phyloP scores from a whole-genome alignment of 208 protist genomes.

The Leishmania martiniquensis region DNA sequence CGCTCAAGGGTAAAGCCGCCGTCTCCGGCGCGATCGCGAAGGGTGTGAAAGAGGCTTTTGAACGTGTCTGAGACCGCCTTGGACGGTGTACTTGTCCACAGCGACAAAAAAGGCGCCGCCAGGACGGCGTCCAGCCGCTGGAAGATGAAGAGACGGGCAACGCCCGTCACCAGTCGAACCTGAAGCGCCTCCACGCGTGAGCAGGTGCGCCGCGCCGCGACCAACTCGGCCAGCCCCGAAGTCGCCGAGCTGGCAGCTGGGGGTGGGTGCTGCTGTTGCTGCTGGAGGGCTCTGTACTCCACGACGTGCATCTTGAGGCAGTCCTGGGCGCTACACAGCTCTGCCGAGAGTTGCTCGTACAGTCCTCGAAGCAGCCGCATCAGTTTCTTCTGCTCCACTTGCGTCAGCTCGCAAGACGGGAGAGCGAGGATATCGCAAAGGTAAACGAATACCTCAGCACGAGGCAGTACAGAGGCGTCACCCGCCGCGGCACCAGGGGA shows the following conservation, averaged over 20 bases:
- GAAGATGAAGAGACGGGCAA: slow-evolving; percentile 71
- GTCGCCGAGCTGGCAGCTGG: slow-evolving; percentile 6
- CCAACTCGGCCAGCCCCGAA: slow-evolving; percentile 29
- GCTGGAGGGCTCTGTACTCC: slow-evolving; percentile 17
- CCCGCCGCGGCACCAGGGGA: neutral
- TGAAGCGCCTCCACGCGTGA: slow-evolving; percentile 58
- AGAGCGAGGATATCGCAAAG: slow-evolving; percentile 75
- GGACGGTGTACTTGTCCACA: slow-evolving; percentile 70
- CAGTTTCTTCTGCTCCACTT: slow-evolving; percentile 68
- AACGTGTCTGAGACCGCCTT: slow-evolving; percentile 80
- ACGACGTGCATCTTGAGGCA: slow-evolving; percentile 44
- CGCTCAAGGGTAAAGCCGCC: slow-evolving; percentile 64
- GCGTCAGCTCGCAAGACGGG: slow-evolving; percentile 46
- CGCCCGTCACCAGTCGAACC: slow-evolving; percentile 60
- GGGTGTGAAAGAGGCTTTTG: slow-evolving; percentile 74
- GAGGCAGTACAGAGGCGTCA: neutral
- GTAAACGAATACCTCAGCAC: slow-evolving; percentile 39
- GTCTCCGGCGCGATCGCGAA: slow-evolving; percentile 70
- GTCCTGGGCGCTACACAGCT: slow-evolving; percentile 42
- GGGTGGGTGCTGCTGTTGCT: slow-evolving; percentile 9
- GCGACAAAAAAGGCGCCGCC: slow-evolving; percentile 58
- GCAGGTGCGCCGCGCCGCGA: slow-evolving; percentile 37
- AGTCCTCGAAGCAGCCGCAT: slow-evolving; percentile 46
- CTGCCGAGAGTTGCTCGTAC: slow-evolving; percentile 36
- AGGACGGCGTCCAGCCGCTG: slow-evolving; percentile 46